Evolutionary conservation across 768 basidiomycete species (phyloP).

Genomic region (Lenzites betulinus): DNA sequence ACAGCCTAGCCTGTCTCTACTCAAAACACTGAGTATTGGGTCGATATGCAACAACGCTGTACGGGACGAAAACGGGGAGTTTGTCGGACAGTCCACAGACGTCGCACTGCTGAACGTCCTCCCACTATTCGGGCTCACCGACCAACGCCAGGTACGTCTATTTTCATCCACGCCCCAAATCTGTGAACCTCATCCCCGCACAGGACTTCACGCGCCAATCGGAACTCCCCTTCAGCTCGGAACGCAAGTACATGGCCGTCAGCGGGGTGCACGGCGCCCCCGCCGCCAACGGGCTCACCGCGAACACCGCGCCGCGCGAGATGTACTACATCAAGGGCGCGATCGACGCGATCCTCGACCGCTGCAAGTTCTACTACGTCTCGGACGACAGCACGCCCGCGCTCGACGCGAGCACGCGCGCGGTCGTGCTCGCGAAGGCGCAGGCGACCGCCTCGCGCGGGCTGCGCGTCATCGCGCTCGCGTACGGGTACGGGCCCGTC

Average conservation of each 20-base stretch:
- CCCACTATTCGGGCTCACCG: slow-evolving; percentile 61
- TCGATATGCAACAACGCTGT: slow-evolving; percentile 87
- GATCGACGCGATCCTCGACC: slow-evolving; percentile 82
- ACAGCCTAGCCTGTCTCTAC: slow-evolving; percentile 62
- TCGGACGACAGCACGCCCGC: slow-evolving; percentile 85
- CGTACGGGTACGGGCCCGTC: slow-evolving; percentile 74
- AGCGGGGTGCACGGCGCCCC: slow-evolving; percentile 63
- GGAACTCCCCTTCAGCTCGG: slow-evolving; percentile 91
- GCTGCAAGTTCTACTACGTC: slow-evolving; percentile 89
- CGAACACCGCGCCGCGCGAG: slow-evolving; percentile 51
- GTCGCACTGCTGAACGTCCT: slow-evolving; percentile 88
- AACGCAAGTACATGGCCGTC: slow-evolving; percentile 92
- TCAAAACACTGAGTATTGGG: slow-evolving; percentile 79
- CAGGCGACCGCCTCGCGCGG: slow-evolving; percentile 72
- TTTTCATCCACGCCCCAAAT: not conserved
- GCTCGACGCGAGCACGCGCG: slow-evolving; percentile 69
- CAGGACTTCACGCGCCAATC: slow-evolving; percentile 21
- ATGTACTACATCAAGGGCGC: slow-evolving; percentile 92
- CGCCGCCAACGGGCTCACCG: slow-evolving; percentile 23
- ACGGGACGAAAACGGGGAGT: slow-evolving; percentile 68
- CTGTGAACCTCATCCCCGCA: too few species aligned
- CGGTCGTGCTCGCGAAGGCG: slow-evolving; percentile 71
- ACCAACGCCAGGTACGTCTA: slow-evolving; percentile 66
- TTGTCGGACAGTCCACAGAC: slow-evolving; percentile 90
- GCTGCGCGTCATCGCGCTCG: slow-evolving; percentile 89